A percentile compares a stretch with the other conserved stretches of the same genome.
These are phyloP conservation scores for Musa beccarii DNA, from an alignment of 176 grass and related monocot genomes.

Conservation along the genomic window DNA sequence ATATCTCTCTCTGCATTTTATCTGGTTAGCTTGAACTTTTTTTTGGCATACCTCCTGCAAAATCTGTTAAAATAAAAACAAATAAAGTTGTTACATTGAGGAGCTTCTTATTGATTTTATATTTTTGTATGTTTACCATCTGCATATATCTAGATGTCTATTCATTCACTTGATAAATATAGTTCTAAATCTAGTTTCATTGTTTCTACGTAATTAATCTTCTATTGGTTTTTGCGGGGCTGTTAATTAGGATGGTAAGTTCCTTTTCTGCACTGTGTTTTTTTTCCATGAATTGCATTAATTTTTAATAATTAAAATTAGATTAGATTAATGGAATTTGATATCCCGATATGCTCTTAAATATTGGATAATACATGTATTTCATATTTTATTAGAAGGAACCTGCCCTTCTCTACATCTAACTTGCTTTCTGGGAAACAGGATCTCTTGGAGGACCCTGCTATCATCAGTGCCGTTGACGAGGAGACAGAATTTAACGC, in stretches of 20 bases:
- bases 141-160: neutral
- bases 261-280: neutral
- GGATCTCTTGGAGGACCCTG: conserved; percentile 81
- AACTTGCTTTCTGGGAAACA: conserved; percentile 19
- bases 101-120: neutral
- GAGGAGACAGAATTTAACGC: conserved; percentile 91
- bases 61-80: neutral
- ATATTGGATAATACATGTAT: neutral
- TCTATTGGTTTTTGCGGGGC: neutral
- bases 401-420: neutral
- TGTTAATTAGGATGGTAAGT: too few relatives aligned
- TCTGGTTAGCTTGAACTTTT: neutral
- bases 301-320: neutral
- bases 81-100: neutral
- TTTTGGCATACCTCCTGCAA: neutral
- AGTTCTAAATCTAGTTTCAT: neutral
- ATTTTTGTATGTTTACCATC: neutral
- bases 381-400: neutral
- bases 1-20: neutral
- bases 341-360: neutral
- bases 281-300: neutral
- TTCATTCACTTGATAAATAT: neutral
- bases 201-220: neutral
- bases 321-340: neutral
- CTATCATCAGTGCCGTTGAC: conserved; percentile 37